phyloP scores from a whole-genome alignment of 2,329 filamentous ascomycete genomes.

The Trichoderma arundinaceum region DNA sequence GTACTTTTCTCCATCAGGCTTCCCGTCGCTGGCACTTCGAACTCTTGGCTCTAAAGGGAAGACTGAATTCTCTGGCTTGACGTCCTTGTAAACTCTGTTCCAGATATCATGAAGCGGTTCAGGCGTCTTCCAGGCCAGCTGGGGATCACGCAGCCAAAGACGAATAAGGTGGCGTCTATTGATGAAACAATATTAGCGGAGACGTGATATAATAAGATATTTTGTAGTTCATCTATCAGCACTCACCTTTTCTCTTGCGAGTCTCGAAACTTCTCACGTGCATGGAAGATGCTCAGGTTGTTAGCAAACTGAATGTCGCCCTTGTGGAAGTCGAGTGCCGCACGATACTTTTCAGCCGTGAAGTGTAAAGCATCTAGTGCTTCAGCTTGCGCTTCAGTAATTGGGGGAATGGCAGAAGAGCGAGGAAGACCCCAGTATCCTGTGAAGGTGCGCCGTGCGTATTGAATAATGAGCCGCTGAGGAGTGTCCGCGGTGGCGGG shows the following conservation, averaged over 20 bases:
- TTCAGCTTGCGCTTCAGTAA: conserved; percentile 59
- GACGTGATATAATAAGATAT: conserved; percentile 31
- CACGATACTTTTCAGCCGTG: conserved; percentile 53
- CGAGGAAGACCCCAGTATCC: conserved; percentile 62
- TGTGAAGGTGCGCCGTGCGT: conserved; percentile 63
- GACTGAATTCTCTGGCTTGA: conserved; percentile 57
- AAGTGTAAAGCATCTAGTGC: conserved; percentile 59
- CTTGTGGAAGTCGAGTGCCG: conserved; percentile 53
- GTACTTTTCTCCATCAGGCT: not conserved
- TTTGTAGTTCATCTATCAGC: too few relatives aligned
- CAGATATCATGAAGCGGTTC: conserved; percentile 53
- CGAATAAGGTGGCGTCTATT: conserved; percentile 54
- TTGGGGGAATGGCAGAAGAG: conserved; percentile 59
- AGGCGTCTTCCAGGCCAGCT: conserved; percentile 57
- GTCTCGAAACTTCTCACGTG: conserved; percentile 56
- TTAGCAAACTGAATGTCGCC: conserved; percentile 63
- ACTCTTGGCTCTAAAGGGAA: conserved; percentile 59
- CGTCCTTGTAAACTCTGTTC: conserved; percentile 58
- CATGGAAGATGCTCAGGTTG: conserved; percentile 61
- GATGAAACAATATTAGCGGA: not conserved
- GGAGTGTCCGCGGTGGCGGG: conserved; percentile 52
- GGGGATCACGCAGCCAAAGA: conserved; percentile 57
- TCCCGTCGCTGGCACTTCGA: conserved; percentile 18
- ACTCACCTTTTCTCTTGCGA: conserved; percentile 52
- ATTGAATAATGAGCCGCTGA: conserved; percentile 64